Base-by-base conservation (phyloP, 306 rosid species). In the Sechiopsis laciniata region DNA sequence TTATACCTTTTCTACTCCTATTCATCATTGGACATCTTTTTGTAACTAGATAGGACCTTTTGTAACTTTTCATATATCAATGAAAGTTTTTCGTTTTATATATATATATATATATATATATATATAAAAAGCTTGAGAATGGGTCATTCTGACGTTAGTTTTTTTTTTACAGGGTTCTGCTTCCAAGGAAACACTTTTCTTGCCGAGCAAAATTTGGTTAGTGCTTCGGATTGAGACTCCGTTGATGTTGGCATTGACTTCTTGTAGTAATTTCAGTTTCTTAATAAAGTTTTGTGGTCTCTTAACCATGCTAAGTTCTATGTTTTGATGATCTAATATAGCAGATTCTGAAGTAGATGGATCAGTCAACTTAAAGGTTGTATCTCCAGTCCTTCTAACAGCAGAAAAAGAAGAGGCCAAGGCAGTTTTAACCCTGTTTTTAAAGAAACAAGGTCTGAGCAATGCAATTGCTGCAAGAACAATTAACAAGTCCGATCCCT, bases 401-500 rank as follows among this genome's bases (percentile, higher is more conserved):
- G 97, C 96, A 55, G 98, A 90, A 82, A 94, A 89, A 82, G 98
- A 90, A 85, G 98, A 90, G 84, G 94, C 98, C 72, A 94, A 83
- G 79, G 98, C 96, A 65, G 94, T 90, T 48, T 77, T 94, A 62
- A 81, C 86, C 75, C 78, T 90, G 85, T 90, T 90, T 85, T 77
- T 94, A 79, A 94, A 87, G 85, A 89, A 94, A 79, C 91, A 79
- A 76, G 96, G 98, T 72, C 77, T 94, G 78, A 85, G 94, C 82
- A 84, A 78, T 76, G 88, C 89, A 45, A 45, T 76, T 80, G 97
- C 98, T 24, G 82, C 90, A 22, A 90, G 89, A 85, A 87, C 87
- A 51, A 87, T 87, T 81, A 89, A 88, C 77, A 90, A 84, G 71
- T 85, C 97, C 12, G 95, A 90, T 74, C 79, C 62, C 55, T 94